These are phyloP conservation scores for Stevia rebaudiana DNA, from an alignment of 140 eudicot genomes.

Conservation along the genomic window DNA sequence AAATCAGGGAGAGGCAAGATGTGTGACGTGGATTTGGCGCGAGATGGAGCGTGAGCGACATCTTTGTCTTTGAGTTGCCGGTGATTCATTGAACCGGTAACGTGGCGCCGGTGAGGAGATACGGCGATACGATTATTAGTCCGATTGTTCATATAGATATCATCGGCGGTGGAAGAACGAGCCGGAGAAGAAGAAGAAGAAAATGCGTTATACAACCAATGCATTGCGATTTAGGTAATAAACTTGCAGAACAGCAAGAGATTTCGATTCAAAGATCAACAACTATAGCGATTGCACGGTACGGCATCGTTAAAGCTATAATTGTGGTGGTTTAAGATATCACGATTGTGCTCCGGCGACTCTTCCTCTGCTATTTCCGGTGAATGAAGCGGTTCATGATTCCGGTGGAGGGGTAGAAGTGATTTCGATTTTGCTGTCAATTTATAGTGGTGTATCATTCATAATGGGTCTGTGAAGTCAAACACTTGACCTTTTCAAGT, in stretches of 20 bases:
- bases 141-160: slow-evolving; percentile 2
- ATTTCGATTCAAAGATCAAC: neutral
- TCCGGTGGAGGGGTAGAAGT: neutral
- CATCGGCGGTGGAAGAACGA: slow-evolving; percentile 26
- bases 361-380: neutral
- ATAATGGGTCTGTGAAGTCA: neutral
- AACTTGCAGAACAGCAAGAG: neutral
- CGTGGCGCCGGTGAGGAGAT: slow-evolving; percentile 12
- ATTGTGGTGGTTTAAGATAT: neutral
- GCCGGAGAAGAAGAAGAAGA: slow-evolving; percentile 24
- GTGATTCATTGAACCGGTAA: slow-evolving; percentile 25
- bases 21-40: slow-evolving; percentile 31
- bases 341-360: neutral
- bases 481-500: neutral
- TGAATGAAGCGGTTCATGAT: neutral
- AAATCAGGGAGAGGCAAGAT: slow-evolving; percentile 52
- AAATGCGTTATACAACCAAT: slow-evolving; percentile 48
- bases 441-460: neutral
- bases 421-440: neutral
- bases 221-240: slow-evolving; percentile 25
- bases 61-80: slow-evolving; percentile 23
- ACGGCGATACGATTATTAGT: slow-evolving; percentile 16
- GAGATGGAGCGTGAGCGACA: slow-evolving; percentile 10
- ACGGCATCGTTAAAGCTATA: neutral
- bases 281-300: neutral